Conservation (phyloP, 768 basidiomycete genomes). For the Auricularia sp. region DNA sequence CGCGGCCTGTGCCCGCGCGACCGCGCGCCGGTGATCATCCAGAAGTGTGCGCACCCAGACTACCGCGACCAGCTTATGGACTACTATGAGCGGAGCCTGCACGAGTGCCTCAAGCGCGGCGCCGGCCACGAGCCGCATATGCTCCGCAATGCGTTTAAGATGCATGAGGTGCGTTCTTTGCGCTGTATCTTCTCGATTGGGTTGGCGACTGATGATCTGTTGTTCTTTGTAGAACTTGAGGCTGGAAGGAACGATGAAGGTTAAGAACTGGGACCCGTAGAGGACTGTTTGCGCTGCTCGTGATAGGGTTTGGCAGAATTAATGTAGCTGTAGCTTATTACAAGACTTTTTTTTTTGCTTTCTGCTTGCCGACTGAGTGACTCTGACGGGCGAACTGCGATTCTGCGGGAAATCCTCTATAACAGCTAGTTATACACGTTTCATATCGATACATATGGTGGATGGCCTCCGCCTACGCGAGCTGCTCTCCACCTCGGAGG, state of each 20-base stretch:
- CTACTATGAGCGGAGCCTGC: slow-evolving; percentile 16
- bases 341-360: too few species aligned
- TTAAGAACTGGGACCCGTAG: slow-evolving; percentile 13
- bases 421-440: too few species aligned
- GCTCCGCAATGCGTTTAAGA: slow-evolving; percentile 16
- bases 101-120: slow-evolving; percentile 15
- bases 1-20: slow-evolving; percentile 16
- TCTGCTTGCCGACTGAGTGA: too few species aligned
- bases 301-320: too few species aligned
- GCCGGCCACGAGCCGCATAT: slow-evolving; percentile 18
- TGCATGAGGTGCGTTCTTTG: slow-evolving; percentile 6
- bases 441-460: too few species aligned
- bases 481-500: too few species aligned
- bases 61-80: slow-evolving; percentile 16
- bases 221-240: slow-evolving; percentile 5
- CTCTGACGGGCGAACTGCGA: too few species aligned
- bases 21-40: slow-evolving; percentile 18
- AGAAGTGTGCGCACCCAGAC: slow-evolving; percentile 19
- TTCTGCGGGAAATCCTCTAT: too few species aligned
- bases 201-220: neutral
- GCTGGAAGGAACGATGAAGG: slow-evolving; percentile 19
- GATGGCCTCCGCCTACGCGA: too few species aligned
- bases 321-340: too few species aligned
- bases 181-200: neutral
- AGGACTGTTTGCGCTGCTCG: too few species aligned